Conservation (phyloP, 345 rosid genomes). For the Pistacia vera region DNA sequence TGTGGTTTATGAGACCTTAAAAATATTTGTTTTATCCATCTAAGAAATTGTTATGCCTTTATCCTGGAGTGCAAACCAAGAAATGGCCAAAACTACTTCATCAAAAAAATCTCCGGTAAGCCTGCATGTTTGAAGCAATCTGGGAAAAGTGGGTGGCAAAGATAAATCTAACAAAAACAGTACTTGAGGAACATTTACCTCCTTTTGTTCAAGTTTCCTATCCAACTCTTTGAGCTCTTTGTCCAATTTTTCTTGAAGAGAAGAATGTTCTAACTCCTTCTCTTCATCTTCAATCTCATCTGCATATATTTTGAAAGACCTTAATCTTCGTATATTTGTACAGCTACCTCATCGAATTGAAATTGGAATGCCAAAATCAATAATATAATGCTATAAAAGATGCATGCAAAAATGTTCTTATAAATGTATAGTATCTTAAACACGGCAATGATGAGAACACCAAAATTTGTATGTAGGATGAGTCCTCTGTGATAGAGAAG, state of each 20-base stretch:
- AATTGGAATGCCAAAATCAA: background rate
- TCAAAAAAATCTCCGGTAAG: background rate
- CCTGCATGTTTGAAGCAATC: background rate
- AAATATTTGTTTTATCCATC: background rate
- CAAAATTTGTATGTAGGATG: background rate
- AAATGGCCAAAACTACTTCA: background rate
- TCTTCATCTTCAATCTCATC: constrained; percentile 71
- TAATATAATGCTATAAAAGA: background rate
- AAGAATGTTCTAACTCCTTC: constrained; percentile 86
- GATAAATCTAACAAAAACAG: background rate
- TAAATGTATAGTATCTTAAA: background rate
- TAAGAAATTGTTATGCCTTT: background rate
- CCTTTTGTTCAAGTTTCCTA: constrained; percentile 85
- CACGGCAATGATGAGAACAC: background rate
- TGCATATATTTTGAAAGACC: constrained; percentile 34
- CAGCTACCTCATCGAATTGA: constrained; percentile 4
- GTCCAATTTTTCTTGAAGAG: constrained; percentile 85
- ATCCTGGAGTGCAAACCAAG: background rate
- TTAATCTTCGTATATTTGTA: background rate
- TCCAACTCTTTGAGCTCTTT: constrained; percentile 93
- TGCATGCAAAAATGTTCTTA: background rate
- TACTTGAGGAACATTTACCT: constrained; percentile 46
- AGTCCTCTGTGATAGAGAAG: background rate
- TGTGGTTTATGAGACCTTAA: background rate
- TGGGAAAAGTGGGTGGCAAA: background rate